Percentiles rank a stretch among this genome's conserved stretches.
phyloP scores from a whole-genome alignment of 148 eudicot genomes.

The Persicaria tinctoria region DNA sequence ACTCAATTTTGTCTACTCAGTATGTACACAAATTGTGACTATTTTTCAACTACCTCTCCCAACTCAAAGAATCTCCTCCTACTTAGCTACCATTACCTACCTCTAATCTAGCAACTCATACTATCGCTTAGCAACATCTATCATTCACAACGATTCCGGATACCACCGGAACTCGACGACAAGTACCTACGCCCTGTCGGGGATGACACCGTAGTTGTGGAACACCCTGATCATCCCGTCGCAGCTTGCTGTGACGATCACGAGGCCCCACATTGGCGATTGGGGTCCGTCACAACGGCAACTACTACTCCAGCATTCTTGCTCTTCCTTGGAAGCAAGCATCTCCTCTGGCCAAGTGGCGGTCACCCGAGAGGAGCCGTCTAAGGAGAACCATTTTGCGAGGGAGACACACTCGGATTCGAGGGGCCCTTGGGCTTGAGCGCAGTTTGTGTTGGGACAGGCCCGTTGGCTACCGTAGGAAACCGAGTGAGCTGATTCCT shows the following conservation, averaged over 20 bases:
- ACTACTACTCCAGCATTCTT: no score
- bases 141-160: not conserved
- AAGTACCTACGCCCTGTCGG: not conserved
- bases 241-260: conserved; percentile 86
- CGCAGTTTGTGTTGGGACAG: not conserved
- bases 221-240: conserved; percentile 84
- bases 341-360: conserved; percentile 9
- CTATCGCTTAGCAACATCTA: not conserved
- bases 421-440: not conserved
- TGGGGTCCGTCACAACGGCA: not conserved
- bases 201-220: conserved; percentile 67
- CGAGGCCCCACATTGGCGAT: conserved; percentile 55
- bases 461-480: not conserved
- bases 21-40: not conserved
- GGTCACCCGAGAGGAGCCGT: not conserved
- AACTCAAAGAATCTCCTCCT: not conserved
- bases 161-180: not conserved
- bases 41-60: not conserved
- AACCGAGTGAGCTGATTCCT: not conserved
- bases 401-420: not conserved
- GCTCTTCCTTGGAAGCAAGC: not conserved
- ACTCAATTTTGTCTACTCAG: not conserved
- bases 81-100: not conserved
- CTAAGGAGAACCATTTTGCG: not conserved
- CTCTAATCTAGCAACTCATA: not conserved